A percentile compares a stretch with the other conserved stretches of the same genome.
These are phyloP conservation scores for Delonix regia DNA, from an alignment of 306 rosid species.

Conservation along the genomic window DNA sequence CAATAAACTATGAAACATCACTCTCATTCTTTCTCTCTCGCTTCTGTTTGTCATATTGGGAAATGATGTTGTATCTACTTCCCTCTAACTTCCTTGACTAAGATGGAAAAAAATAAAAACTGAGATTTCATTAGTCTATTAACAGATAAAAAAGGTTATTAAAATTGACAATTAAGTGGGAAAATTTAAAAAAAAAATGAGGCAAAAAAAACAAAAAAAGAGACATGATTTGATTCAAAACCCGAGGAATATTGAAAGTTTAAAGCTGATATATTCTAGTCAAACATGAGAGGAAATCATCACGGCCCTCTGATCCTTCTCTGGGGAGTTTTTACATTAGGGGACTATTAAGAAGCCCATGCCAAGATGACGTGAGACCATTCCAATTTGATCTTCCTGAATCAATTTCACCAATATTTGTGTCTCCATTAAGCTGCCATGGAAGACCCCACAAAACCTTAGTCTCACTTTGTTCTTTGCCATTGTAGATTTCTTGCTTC, in stretches of 20 bases:
- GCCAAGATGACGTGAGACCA: constrained; percentile 74
- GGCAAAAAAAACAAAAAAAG: constrained; percentile 13
- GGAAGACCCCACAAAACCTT: constrained; percentile 85
- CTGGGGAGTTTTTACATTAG: constrained; percentile 56
- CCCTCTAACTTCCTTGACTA: constrained; percentile 47
- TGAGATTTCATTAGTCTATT: constrained; percentile 53
- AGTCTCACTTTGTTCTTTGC: constrained; percentile 48
- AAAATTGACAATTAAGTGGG: constrained; percentile 35
- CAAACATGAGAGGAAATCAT: constrained; percentile 39
- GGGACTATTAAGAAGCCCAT: constrained; percentile 88
- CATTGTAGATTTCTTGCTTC: constrained; percentile 77
- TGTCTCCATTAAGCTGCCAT: constrained; percentile 75
- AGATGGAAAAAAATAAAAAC: constrained; percentile 37
- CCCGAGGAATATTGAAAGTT: constrained; percentile 31
- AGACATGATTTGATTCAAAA: constrained; percentile 47
- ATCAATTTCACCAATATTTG: constrained; percentile 59
- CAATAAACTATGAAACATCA: constrained; percentile 67
- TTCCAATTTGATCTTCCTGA: constrained; percentile 83
- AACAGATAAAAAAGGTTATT: constrained; percentile 41
- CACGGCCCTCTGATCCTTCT: constrained; percentile 28
- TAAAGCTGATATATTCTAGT: constrained; percentile 39
- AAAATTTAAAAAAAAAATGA: neutral
- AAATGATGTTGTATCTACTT: constrained; percentile 40
- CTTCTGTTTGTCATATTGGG: constrained; percentile 35
- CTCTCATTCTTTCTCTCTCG: constrained; percentile 39